These are phyloP conservation scores for Bryoerythrophyllum caledonicum DNA, from an alignment of 225 moss, liverwort and hornwort genomes.

Conservation along the genomic window DNA sequence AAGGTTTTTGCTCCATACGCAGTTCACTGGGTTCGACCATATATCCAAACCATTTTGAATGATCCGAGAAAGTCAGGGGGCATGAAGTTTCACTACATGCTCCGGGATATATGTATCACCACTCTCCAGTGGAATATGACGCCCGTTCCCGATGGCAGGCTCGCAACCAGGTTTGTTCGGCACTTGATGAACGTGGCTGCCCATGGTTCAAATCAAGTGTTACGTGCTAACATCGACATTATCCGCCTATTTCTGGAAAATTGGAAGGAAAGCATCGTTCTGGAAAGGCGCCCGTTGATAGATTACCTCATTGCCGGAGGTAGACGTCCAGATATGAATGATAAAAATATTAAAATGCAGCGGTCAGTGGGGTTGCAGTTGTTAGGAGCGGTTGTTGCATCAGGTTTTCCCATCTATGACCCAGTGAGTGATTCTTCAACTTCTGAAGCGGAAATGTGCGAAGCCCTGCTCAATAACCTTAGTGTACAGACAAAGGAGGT, in stretches of 20 bases:
- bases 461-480: conserved; percentile 76
- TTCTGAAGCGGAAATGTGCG: conserved; percentile 67
- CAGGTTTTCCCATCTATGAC: conserved; percentile 74
- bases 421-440: conserved; percentile 47
- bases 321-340: conserved; percentile 59
- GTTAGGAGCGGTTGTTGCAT: conserved; percentile 75
- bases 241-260: conserved; percentile 80
- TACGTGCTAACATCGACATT: conserved; percentile 83
- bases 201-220: conserved; percentile 74
- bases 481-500: conserved; percentile 70
- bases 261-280: conserved; percentile 65
- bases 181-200: conserved; percentile 78
- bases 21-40: conserved; percentile 62
- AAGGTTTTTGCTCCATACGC: conserved; percentile 73
- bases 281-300: conserved; percentile 60
- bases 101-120: conserved; percentile 87
- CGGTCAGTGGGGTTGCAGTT: conserved; percentile 82
- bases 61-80: conserved; percentile 83
- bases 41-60: conserved; percentile 67
- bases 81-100: conserved; percentile 83
- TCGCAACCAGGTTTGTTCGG: conserved; percentile 66
- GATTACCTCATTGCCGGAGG: conserved; percentile 74
- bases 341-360: conserved; percentile 57
- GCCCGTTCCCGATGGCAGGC: conserved; percentile 51
- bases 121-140: conserved; percentile 76